Conservation (phyloP, 805 yeast species). For the Priceomyces melissophilus region DNA sequence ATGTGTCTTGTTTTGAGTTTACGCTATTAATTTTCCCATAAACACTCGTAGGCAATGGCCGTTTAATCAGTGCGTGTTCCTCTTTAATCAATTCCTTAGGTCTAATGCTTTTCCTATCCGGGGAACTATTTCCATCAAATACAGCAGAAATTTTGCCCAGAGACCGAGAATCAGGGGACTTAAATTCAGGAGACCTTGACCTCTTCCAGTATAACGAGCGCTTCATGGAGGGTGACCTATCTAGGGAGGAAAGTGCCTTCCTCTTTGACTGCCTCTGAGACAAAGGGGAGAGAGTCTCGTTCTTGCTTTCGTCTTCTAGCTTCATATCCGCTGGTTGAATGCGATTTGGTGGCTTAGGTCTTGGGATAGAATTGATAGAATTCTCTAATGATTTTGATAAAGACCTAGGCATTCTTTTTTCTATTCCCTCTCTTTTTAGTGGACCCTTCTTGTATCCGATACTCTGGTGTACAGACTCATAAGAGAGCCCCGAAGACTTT, state of each 20-base stretch:
- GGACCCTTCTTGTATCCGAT: not conserved
- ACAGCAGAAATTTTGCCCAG: not conserved
- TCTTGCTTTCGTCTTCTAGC: not conserved
- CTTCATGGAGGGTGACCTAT: not conserved
- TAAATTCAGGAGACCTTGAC: constrained; percentile 11
- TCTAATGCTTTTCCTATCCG: not conserved
- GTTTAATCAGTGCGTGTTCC: constrained; percentile 14
- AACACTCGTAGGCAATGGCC: constrained; percentile 28
- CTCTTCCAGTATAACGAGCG: not conserved
- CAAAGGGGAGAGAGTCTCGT: constrained; percentile 1
- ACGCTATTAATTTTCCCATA: constrained; percentile 20
- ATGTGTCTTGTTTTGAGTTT: constrained; percentile 1
- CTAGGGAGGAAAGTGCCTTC: not conserved
- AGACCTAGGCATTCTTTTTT: not conserved
- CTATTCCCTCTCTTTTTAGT: not conserved
- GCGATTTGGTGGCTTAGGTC: not conserved
- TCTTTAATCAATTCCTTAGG: constrained; percentile 2
- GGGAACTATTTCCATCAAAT: not conserved
- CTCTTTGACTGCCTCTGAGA: constrained; percentile 2
- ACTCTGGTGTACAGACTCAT: too few species aligned
- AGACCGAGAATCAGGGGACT: constrained; percentile 9
- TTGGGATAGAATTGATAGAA: not conserved
- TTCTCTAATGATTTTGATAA: not conserved
- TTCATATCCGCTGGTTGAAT: not conserved
- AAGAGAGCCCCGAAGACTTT: not conserved